Evolutionary conservation across 441 rosid species (phyloP), one percentile per base, ranked within the genome.

Genomic region (Monsonia emarginata): DNA sequence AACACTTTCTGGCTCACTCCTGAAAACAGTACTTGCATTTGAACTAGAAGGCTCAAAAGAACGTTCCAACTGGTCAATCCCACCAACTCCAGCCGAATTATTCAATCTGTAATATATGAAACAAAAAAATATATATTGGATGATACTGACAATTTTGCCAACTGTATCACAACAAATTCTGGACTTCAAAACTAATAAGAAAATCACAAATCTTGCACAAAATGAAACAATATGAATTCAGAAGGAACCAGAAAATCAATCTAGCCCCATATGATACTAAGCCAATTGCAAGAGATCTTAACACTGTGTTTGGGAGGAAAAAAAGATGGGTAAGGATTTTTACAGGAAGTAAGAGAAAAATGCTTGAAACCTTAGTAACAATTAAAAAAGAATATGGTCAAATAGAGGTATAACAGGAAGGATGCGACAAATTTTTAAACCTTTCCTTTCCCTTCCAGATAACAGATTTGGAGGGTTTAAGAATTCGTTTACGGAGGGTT

Each of bases 31-130:
- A 76, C 79, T 67, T 28, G 76, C 75, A 77, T 82, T 79, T 69
- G 91, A 85, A 83, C 79, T 78, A 34, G 78, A 75, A 66, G 81
- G 82, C 79, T 84, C 88, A 24, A 78, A 77, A 60, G 88, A 65
- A 81, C 81, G 65, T 76, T 85, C 88, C 64, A 84, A 70, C 81
- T 85, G 84, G 34, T 31, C 7, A 52, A 83, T 77, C 63, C 86
- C 88, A 76, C 77, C 59, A 76, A 71, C 72, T 66, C 84, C 89
- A 5, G 76, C 62, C 4, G 88, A 86, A 59, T 87, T 75, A 72
- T 85, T 86, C 14, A 86, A 78, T 75, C 97, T 91, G 88, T 62
- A 78, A 69, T 46, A 70, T 6, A 63, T 25, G 61, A 56, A 63
- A 58, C 10, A 26, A 46, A 46, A 44, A 4, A 4, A 31, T 4